A percentile compares a stretch with the other conserved stretches of the same genome.
phyloP scores from a whole-genome alignment of 805 yeast genomes.

The Candida pseudofarinosa region DNA sequence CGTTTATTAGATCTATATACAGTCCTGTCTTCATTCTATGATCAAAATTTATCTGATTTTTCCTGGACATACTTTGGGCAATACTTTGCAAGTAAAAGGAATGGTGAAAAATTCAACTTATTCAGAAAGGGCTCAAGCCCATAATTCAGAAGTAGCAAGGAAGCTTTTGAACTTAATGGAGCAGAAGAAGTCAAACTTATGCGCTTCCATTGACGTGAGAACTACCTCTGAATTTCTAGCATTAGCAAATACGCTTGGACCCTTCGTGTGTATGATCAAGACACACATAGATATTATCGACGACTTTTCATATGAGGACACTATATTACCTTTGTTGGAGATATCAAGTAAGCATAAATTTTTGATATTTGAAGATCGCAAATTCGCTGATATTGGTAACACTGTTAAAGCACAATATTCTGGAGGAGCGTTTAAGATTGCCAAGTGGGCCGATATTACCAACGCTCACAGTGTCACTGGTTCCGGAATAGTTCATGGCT shows the following conservation, averaged over 20 bases:
- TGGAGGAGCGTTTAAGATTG: constrained; percentile 85
- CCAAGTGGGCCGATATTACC: constrained; percentile 94
- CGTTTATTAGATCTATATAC: no score
- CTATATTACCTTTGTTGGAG: constrained; percentile 68
- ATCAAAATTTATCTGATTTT: no score
- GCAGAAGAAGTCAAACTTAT: constrained; percentile 76
- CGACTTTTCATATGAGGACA: constrained; percentile 79
- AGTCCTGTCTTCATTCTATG: no score
- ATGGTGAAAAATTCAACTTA: constrained; percentile 35
- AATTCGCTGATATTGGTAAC: constrained; percentile 97
- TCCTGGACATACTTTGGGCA: no score
- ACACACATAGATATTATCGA: constrained; percentile 92
- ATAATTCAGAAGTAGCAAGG: constrained; percentile 75
- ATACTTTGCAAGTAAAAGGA: background rate
- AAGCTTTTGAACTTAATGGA: constrained; percentile 73
- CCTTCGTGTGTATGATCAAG: constrained; percentile 85
- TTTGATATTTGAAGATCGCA: constrained; percentile 92
- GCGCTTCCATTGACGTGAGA: constrained; percentile 91
- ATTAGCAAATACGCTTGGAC: constrained; percentile 79
- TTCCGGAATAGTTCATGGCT: constrained; percentile 84
- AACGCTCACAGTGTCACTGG: constrained; percentile 99
- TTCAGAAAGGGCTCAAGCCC: constrained; percentile 63
- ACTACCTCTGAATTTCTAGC: constrained; percentile 70
- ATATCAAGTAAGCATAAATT: constrained; percentile 81
- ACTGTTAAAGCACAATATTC: constrained; percentile 93